Conservation (phyloP, 1,284 basidiomycete genomes). For the Tilletia setariae region DNA sequence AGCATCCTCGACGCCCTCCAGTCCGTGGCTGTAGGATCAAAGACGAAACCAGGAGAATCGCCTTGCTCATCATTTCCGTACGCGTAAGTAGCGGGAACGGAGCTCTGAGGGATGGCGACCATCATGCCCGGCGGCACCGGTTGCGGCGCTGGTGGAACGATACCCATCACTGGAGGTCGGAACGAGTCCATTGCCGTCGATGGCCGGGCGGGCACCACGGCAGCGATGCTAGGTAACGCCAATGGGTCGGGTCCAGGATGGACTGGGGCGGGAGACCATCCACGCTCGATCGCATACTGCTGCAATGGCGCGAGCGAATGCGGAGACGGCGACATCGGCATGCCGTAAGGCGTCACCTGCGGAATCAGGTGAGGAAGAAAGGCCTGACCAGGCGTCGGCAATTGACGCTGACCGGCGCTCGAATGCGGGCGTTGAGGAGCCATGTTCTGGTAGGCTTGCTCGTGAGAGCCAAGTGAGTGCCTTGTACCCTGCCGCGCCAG, state of each 20-base stretch:
- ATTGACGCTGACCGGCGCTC: background rate
- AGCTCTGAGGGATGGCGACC: conserved; percentile 5
- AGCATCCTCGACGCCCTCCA: conserved; percentile 32
- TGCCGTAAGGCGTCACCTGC: background rate
- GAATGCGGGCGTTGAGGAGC: background rate
- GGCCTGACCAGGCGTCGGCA: background rate
- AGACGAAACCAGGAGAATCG: background rate
- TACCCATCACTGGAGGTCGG: background rate
- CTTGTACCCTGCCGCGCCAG: conserved; percentile 10
- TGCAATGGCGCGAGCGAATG: conserved; percentile 21
- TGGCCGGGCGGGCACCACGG: background rate
- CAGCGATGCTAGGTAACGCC: background rate
- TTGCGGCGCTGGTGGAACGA: too few relatives aligned
- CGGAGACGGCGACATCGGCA: background rate
- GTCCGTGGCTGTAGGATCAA: background rate
- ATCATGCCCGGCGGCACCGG: conserved; percentile 9
- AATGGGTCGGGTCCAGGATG: background rate
- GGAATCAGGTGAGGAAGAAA: background rate
- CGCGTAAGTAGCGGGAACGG: background rate
- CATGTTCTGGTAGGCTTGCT: background rate
- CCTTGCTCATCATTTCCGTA: background rate
- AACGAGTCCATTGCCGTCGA: conserved; percentile 9
- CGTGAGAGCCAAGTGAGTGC: conserved; percentile 2
- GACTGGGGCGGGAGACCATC: conserved; percentile 43
- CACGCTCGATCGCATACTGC: conserved; percentile 35